A percentile compares a stretch with the other conserved stretches of the same genome.
These are phyloP conservation scores for Adansonia digitata DNA, from an alignment of 345 rosid species.

Conservation along the genomic window DNA sequence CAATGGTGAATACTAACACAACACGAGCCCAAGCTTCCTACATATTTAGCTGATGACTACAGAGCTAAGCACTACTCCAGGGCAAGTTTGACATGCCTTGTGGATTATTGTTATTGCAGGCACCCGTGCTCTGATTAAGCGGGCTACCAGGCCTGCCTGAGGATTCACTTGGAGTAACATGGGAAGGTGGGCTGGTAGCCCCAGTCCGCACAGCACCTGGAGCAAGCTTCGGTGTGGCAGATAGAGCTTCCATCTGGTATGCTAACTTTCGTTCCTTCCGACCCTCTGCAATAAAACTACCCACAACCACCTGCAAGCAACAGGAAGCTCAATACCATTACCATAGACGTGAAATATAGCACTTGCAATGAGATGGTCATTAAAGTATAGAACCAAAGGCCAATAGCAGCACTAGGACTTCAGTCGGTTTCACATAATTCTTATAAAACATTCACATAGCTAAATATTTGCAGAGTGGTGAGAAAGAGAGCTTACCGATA, in stretches of 20 bases:
- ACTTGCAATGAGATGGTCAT: neutral
- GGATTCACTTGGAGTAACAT: conserved; percentile 53
- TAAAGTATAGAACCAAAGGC: neutral
- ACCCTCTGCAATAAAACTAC: conserved; percentile 56
- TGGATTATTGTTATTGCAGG: conserved; percentile 38
- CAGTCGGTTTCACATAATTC: neutral
- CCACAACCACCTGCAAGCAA: conserved; percentile 50
- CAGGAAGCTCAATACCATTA: neutral
- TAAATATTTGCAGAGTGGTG: neutral
- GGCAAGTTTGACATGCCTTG: conserved; percentile 41
- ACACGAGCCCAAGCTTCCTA: conserved; percentile 16
- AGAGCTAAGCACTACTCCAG: neutral
- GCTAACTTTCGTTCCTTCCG: conserved; percentile 41
- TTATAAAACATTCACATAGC: neutral
- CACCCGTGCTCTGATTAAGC: conserved; percentile 49
- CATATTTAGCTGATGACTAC: conserved; percentile 18
- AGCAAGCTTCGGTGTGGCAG: conserved; percentile 18
- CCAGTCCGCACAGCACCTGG: conserved; percentile 21
- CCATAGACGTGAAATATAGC: neutral
- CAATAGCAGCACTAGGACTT: neutral
- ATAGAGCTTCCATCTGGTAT: conserved; percentile 27
- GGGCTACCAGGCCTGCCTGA: conserved; percentile 58
- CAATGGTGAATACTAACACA: conserved; percentile 15
- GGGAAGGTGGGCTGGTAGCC: conserved; percentile 49
- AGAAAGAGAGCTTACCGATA: neutral